phyloP scores from a whole-genome alignment of 2,329 filamentous ascomycete species.

The Arthrocladium fulminans region DNA sequence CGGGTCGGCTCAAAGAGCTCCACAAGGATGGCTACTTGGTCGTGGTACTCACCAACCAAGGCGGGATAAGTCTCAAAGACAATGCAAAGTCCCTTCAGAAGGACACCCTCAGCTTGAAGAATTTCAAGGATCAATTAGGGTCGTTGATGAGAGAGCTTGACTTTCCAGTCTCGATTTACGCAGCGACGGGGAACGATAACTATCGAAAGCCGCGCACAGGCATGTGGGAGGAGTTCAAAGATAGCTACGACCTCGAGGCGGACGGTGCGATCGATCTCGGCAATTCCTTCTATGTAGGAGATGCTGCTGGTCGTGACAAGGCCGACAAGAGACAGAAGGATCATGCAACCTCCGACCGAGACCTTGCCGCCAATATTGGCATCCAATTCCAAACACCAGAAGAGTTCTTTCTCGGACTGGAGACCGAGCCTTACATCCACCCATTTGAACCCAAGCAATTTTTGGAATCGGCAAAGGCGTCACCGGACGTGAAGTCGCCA shows the following conservation, averaged over 20 bases:
- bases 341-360: conserved; percentile 56
- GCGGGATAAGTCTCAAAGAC: conserved; percentile 63
- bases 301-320: conserved; percentile 56
- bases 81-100: conserved; percentile 62
- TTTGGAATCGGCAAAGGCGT: conserved; percentile 24
- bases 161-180: conserved; percentile 72
- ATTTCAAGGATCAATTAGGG: conserved; percentile 75
- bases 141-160: conserved; percentile 63
- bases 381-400: conserved; percentile 79
- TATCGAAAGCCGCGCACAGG: conserved; percentile 80
- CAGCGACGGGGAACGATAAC: conserved; percentile 70
- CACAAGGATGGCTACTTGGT: conserved; percentile 66
- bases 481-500: background rate
- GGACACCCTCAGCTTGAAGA: conserved; percentile 57
- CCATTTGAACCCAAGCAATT: conserved; percentile 62
- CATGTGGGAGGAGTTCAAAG: conserved; percentile 70
- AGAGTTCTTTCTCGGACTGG: conserved; percentile 72
- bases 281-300: conserved; percentile 76
- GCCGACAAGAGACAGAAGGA: conserved; percentile 41
- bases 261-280: conserved; percentile 55
- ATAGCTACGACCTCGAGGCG: conserved; percentile 51
- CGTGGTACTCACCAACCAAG: conserved; percentile 83
- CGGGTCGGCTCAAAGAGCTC: conserved; percentile 56
- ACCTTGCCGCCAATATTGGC: conserved; percentile 78
- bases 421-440: conserved; percentile 56